Evolutionary conservation across 768 basidiomycete genomes (phyloP).

Genomic region (Boletus tomentosulus): DNA sequence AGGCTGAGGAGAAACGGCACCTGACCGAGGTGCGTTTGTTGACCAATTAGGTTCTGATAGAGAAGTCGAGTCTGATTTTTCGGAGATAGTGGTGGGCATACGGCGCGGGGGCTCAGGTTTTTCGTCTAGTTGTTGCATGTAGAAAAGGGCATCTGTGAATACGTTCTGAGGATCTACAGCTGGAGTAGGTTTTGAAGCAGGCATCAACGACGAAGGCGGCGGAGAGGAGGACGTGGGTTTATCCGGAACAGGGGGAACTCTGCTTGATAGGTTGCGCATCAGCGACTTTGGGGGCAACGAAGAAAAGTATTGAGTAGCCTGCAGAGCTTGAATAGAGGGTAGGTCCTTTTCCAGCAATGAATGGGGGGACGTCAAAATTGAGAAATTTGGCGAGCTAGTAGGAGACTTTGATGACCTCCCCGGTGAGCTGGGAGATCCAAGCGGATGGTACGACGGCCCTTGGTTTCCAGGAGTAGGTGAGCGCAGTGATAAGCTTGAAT

Average conservation of each 20-base stretch:
- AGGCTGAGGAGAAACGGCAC: constrained; percentile 17
- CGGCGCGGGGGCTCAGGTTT: constrained; percentile 30
- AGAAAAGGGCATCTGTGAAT: constrained; percentile 58
- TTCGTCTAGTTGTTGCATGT: constrained; percentile 57
- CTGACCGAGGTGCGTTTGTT: constrained; percentile 20
- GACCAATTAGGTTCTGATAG: constrained; percentile 26
- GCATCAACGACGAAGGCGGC: constrained; percentile 21
- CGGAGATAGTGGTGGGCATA: constrained; percentile 44
- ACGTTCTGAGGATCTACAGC: constrained; percentile 34
- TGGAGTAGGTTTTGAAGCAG: constrained; percentile 25
- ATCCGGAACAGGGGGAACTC: constrained; percentile 28
- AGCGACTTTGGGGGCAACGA: constrained; percentile 11
- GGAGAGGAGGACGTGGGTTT: constrained; percentile 12
- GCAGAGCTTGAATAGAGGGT: constrained; percentile 32
- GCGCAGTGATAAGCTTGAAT: constrained; percentile 24
- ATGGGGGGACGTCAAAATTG: constrained; percentile 36
- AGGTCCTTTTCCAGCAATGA: constrained; percentile 31
- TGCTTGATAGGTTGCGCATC: constrained; percentile 8
- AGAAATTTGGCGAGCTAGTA: constrained; percentile 24
- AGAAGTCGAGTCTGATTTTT: constrained; percentile 37
- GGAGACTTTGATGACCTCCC: constrained; percentile 20
- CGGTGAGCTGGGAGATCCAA: constrained; percentile 14
- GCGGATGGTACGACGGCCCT: constrained; percentile 9
- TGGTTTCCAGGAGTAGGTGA: constrained; percentile 17
- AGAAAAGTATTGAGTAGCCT: constrained; percentile 10